Base-by-base conservation (phyloP, 352 stramenopile genomes). In the Globisporangium parvum region DNA sequence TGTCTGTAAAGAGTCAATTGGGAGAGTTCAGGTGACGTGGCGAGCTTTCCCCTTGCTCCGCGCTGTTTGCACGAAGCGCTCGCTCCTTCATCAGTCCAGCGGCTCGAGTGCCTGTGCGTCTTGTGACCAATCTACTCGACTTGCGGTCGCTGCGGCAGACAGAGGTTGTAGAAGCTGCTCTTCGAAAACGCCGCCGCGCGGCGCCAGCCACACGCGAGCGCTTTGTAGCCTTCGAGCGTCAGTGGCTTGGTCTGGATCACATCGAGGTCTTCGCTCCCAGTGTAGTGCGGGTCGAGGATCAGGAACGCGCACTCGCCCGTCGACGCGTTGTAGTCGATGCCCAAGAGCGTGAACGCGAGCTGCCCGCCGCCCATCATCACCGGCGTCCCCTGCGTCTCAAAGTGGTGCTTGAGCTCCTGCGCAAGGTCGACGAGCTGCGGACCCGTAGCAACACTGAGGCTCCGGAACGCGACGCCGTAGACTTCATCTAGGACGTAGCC, bases 281-380 rank as follows among this genome's bases (percentile, higher is more conserved):
- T 73, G 59, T 95, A 95, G 57, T 94, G 85, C 47, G 85, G 85
- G 55, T 95, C 85, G 10, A 95, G 61, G 31, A 89, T 88, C 37
- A 95, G 68, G 65, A 94, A 85, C 18, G 75, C 72, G 45, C 75
- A 86, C 23, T 90, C 77, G 24, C 69, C 71, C n/a, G 65, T 71
- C 12, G 63, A 58, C 2, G 67, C 67, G 41, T 91, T 83, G 53
- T 82, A 93, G 57, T 84, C 71, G 9, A 95, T 81, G 42, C 85
- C 85, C 31, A 95, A 53, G 15, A 93, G 44, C 6, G 84, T 95
- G 68, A 93, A 93, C 46, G 85, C 85, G 47, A 95, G 69, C 40
- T 85, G 72, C 1, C 78, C 84, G 26, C 85, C 83, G 21, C 85
- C 81, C 69, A 95, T 91, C 85, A 95, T 95, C 24, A 95, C 82